Evolutionary conservation across 352 stramenopile species (phyloP).

Genomic region (Pseudoperonospora humuli): DNA sequence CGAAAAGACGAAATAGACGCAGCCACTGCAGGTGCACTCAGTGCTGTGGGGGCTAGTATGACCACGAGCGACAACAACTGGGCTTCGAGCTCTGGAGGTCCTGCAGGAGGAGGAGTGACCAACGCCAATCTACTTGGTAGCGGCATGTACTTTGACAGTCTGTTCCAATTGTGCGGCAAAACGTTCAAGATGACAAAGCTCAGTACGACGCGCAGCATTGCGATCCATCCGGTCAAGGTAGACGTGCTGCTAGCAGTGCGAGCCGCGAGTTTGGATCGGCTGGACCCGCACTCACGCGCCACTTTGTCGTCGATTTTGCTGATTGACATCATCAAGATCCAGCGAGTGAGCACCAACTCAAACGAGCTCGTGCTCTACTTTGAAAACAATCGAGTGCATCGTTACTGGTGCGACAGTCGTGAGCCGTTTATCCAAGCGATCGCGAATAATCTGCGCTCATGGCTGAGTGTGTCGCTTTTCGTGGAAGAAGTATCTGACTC

Average conservation of each 20-base stretch:
- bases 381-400: slow-evolving; percentile 80
- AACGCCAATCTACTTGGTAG: slow-evolving; percentile 27
- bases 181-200: slow-evolving; percentile 82
- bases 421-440: slow-evolving; percentile 85
- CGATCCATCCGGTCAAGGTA: slow-evolving; percentile 57
- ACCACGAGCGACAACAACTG: slow-evolving; percentile 24
- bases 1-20: slow-evolving; percentile 50
- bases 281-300: slow-evolving; percentile 53
- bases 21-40: slow-evolving; percentile 33
- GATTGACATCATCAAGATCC: slow-evolving; percentile 86
- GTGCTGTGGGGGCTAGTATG: slow-evolving; percentile 32
- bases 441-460: slow-evolving; percentile 81
- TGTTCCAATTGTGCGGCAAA: slow-evolving; percentile 82
- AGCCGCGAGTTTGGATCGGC: slow-evolving; percentile 64
- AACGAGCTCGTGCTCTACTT: slow-evolving; percentile 81
- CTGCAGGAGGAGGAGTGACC: neutral
- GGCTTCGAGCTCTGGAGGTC: slow-evolving; percentile 17
- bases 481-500: slow-evolving; percentile 81
- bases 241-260: slow-evolving; percentile 69
- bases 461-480: slow-evolving; percentile 71
- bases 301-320: slow-evolving; percentile 78
- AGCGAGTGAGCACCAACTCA: slow-evolving; percentile 77
- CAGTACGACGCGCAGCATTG: slow-evolving; percentile 66
- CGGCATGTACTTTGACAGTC: slow-evolving; percentile 83
- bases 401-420: slow-evolving; percentile 81